Evolutionary conservation across 106 monocot genomes (phyloP).

Genomic region (Phalaenopsis aphrodite): DNA sequence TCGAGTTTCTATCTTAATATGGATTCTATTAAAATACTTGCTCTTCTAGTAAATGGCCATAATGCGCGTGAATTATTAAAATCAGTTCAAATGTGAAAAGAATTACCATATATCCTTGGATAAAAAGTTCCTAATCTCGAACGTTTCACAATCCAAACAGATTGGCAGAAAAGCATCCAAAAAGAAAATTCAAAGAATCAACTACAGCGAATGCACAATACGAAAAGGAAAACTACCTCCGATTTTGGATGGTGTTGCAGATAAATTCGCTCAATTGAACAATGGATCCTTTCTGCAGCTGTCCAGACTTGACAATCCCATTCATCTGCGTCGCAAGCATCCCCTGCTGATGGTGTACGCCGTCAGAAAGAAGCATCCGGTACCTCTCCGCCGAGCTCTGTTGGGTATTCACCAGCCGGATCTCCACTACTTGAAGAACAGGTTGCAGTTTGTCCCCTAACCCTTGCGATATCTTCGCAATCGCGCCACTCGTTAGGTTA

Average conservation of each 20-base stretch:
- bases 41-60: neutral
- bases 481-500: slow-evolving; percentile 19
- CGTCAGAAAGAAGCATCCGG: slow-evolving; percentile 65
- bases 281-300: slow-evolving; percentile 42
- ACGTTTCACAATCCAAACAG: neutral
- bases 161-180: neutral
- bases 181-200: neutral
- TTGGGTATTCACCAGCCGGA: slow-evolving; percentile 31
- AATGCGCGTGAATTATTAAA: neutral
- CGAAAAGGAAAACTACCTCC: slow-evolving; percentile 22
- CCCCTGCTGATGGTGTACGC: slow-evolving; percentile 47
- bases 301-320: slow-evolving; percentile 32
- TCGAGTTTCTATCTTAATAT: neutral
- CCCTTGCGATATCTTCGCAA: slow-evolving; percentile 32
- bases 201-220: neutral
- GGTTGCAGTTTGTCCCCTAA: slow-evolving; percentile 33
- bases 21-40: neutral
- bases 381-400: slow-evolving; percentile 50
- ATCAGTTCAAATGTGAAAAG: neutral
- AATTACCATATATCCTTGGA: neutral
- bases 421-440: slow-evolving; percentile 53
- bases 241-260: slow-evolving; percentile 54
- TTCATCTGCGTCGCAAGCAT: slow-evolving; percentile 86
- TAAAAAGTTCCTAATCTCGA: neutral
- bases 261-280: slow-evolving; percentile 55